A percentile compares a stretch with the other conserved stretches of the same genome.
phyloP scores from a whole-genome alignment of 1,284 basidiomycete species.

The Ustilago crameri region DNA sequence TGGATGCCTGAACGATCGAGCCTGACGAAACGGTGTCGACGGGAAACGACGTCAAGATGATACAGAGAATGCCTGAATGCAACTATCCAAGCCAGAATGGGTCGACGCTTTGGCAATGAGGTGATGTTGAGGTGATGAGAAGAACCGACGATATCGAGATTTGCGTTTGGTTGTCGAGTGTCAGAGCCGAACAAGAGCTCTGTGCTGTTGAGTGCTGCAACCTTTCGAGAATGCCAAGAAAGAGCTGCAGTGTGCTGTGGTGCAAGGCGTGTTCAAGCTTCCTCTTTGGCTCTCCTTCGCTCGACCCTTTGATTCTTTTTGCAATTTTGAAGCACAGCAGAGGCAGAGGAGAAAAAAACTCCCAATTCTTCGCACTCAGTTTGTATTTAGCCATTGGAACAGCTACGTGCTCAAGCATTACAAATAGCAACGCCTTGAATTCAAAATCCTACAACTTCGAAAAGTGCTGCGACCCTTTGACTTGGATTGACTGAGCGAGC shows the following conservation, averaged over 20 bases:
- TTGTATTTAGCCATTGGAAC: slow-evolving; percentile 4
- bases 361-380: slow-evolving; percentile 7
- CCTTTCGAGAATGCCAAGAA: neutral
- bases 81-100: slow-evolving; percentile 1
- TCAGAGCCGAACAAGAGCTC: too few species aligned
- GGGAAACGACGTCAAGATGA: neutral
- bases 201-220: neutral
- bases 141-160: slow-evolving; percentile 6
- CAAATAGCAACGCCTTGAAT: too few species aligned
- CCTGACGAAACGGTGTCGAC: neutral
- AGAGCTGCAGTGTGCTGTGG: neutral
- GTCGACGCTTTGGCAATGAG: slow-evolving; percentile 2
- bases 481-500: neutral
- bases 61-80: neutral
- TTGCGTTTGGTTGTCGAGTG: neutral
- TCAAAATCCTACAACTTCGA: too few species aligned
- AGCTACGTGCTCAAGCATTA: neutral
- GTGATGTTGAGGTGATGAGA: slow-evolving; percentile 10
- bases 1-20: neutral
- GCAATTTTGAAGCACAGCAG: neutral
- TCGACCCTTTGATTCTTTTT: slow-evolving; percentile 5
- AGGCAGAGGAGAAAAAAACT: slow-evolving; percentile 6
- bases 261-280: too few species aligned
- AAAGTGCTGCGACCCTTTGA: too few species aligned
- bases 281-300: too few species aligned